Evolutionary conservation across 768 basidiomycete genomes (phyloP), one percentile per base, ranked within the genome.

Genomic region (Suillus subaureus): DNA sequence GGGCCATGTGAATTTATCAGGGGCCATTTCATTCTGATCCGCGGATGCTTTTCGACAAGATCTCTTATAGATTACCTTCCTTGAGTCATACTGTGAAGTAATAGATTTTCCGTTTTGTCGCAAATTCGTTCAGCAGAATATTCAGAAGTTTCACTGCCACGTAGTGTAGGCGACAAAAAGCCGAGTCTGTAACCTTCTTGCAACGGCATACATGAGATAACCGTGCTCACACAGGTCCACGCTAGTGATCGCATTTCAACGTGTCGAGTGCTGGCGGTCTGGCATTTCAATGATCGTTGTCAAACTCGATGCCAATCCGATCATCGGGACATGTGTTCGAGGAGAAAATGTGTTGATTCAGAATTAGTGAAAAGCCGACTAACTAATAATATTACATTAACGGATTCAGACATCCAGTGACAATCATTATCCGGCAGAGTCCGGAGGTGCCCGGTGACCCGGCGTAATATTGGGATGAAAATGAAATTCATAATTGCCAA

Each of bases 1-100:
- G 47, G 26, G 4, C 13, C 26, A 62, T 64, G 61, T 61, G 42
- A 31, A 42, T 28, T 42, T 31, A 21, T 43, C 26, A 60, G 58
- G 58, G 58, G 58, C 9, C 40, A 60, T 42, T 60, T 60, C 58
- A 60, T 60, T 60, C 58, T 58, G 57, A 58, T 58, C 58, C 58
- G 58, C 58, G 58, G 58, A 60, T 60, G 58, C 40, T 28, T 60
- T 60, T 60, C 26, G 4, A 21, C 26, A 4, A 60, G 58, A 60
- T 60, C 58, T 42, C 58, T 4, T 39, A 28, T 60, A 60, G 58
- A 60, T 60, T 60, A 60, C 58, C 58, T 60, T 42, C 58, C 28
- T 42, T 28, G 39, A 40, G 39, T 31, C 58, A 60, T 42, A 21
- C 21, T n/a, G 21, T 55, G 58, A 60, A 60, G 58, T 60, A 60